A percentile compares a stretch with the other conserved stretches of the same genome.
Conservation (phyloP, 2,329 filamentous ascomycete genomes). For the Dothideomycetidae sp. region DNA sequence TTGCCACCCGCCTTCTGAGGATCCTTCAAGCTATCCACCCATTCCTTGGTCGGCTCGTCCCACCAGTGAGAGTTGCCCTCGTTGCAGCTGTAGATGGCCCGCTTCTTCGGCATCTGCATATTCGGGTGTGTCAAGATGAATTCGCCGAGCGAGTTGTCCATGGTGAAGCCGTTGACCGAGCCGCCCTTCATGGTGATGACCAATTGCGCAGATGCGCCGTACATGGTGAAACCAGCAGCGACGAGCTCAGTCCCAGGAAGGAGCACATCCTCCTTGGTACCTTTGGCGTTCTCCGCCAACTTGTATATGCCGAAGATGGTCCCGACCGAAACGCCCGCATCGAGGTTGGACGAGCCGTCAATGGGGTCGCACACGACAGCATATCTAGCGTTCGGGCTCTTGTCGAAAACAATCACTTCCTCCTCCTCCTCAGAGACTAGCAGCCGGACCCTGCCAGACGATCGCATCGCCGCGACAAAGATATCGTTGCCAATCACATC, state of each 20-base stretch:
- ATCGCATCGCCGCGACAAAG: constrained; percentile 90
- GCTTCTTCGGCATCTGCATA: constrained; percentile 70
- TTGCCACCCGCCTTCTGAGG: constrained; percentile 56
- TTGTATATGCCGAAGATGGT: constrained; percentile 95
- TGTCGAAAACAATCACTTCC: constrained; percentile 71
- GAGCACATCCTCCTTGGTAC: constrained; percentile 72
- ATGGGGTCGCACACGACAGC: constrained; percentile 96
- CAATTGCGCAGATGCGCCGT: constrained; percentile 88
- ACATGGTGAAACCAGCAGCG: constrained; percentile 98
- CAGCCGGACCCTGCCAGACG: constrained; percentile 76
- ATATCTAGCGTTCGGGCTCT: constrained; percentile 63
- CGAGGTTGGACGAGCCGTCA: constrained; percentile 92
- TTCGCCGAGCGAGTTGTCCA: constrained; percentile 92
- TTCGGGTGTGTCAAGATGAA: constrained; percentile 96
- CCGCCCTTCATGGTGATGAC: constrained; percentile 95
- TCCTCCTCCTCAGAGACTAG: constrained; percentile 98
- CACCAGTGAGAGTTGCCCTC: constrained; percentile 97
- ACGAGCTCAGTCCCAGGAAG: constrained; percentile 82
- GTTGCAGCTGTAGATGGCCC: constrained; percentile 93
- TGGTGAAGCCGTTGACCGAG: constrained; percentile 89
- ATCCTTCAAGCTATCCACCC: constrained; percentile 80
- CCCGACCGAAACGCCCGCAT: constrained; percentile 92
- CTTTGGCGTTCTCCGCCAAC: constrained; percentile 60
- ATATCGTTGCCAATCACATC: constrained; percentile 98
- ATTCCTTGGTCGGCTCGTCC: constrained; percentile 73